Evolutionary conservation across 2,329 filamentous ascomycete genomes (phyloP).

Genomic region (Fusarium dimerum): DNA sequence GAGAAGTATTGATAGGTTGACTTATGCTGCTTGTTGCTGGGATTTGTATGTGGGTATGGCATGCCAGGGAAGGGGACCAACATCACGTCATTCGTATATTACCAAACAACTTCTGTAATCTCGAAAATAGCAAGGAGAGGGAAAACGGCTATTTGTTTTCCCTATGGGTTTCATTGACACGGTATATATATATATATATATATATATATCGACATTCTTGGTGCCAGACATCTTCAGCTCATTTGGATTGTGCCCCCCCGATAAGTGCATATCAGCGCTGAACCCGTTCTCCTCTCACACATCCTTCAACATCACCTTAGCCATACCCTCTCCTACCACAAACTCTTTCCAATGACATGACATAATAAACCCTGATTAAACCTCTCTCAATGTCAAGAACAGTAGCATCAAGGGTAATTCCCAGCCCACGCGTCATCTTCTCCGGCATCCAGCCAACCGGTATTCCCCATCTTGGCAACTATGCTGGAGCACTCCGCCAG

Average conservation of each 20-base stretch:
- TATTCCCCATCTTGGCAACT: constrained; percentile 92
- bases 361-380: not conserved
- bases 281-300: not conserved
- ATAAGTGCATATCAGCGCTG: constrained; percentile 26
- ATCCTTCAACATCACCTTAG: constrained; percentile 2
- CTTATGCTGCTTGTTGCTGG: too few relatives aligned
- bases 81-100: too few relatives aligned
- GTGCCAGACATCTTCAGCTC: not conserved
- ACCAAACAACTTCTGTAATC: too few relatives aligned
- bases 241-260: constrained; percentile 12
- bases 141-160: too few relatives aligned
- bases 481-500: constrained; percentile 82
- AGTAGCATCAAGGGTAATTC: not conserved
- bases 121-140: too few relatives aligned
- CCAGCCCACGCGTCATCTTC: constrained; percentile 64
- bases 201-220: too few relatives aligned
- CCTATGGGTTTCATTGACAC: too few relatives aligned
- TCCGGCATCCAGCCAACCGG: constrained; percentile 97
- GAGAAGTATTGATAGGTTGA: too few relatives aligned
- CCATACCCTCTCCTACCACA: not conserved
- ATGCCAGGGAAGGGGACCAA: too few relatives aligned
- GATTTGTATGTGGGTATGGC: too few relatives aligned
- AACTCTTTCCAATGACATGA: not conserved
- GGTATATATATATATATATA: not conserved
- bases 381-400: not conserved